These are phyloP conservation scores for Colletotrichum acutatum DNA, from an alignment of 2,329 filamentous ascomycete genomes.

Conservation along the genomic window DNA sequence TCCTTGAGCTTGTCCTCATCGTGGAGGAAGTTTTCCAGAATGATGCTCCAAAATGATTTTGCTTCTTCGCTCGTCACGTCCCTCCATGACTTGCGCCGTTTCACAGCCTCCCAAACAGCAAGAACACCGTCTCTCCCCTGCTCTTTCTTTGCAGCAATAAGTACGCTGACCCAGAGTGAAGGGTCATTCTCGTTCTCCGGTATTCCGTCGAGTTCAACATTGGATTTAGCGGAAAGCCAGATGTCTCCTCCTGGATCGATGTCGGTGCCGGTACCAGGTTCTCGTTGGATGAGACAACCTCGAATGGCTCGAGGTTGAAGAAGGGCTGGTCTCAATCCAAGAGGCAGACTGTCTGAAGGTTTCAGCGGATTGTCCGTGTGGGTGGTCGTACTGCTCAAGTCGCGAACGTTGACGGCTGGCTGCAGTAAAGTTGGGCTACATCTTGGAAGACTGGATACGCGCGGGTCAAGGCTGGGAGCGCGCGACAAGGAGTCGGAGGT, in stretches of 20 bases:
- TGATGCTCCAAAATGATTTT: conserved; percentile 42
- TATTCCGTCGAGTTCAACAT: conserved; percentile 2
- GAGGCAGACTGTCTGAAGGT: neutral
- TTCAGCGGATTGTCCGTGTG: neutral
- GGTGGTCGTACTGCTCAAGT: neutral
- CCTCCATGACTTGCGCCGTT: conserved; percentile 38
- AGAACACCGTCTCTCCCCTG: conserved; percentile 39
- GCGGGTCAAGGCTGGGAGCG: neutral
- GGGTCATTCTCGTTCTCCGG: conserved; percentile 32
- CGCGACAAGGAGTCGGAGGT: neutral
- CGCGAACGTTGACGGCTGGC: neutral
- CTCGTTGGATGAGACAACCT: neutral
- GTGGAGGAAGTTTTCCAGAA: conserved; percentile 43
- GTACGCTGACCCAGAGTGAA: conserved; percentile 37
- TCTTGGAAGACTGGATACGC: neutral
- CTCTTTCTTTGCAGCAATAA: conserved; percentile 37
- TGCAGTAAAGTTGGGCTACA: neutral
- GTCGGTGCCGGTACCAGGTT: neutral
- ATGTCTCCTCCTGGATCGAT: neutral
- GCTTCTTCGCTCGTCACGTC: conserved; percentile 40
- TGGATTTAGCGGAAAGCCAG: neutral
- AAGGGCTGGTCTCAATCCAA: neutral
- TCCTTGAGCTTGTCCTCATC: conserved; percentile 42
- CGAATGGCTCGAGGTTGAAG: neutral
- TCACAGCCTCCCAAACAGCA: conserved; percentile 42